These are phyloP conservation scores for Moricandia moricandioides DNA, from an alignment of 345 rosid species.

Conservation along the genomic window DNA sequence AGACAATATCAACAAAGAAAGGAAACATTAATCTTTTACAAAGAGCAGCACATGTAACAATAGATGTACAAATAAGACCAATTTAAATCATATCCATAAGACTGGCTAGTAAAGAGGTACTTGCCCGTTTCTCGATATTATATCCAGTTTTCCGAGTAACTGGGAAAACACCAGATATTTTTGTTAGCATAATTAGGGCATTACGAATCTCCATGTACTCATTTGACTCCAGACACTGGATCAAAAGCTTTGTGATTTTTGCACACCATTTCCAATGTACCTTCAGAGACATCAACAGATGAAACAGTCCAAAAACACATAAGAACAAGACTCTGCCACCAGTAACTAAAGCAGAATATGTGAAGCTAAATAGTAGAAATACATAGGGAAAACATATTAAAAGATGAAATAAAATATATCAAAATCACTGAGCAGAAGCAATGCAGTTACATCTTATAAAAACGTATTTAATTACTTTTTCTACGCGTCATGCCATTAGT, in stretches of 20 bases:
- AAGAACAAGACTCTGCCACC: conserved; percentile 16
- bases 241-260: conserved; percentile 84
- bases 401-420: conserved; percentile 3
- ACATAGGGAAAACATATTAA: conserved; percentile 1
- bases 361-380: conserved; percentile 7
- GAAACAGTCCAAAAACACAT: conserved; percentile 2
- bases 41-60: conserved; percentile 15
- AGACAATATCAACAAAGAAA: conserved; percentile 19
- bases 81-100: conserved; percentile 14
- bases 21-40: conserved; percentile 16
- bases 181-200: conserved; percentile 88
- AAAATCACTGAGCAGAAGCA: conserved; percentile 16
- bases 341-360: conserved; percentile 4
- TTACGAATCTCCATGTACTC: conserved; percentile 99
- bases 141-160: conserved; percentile 94
- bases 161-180: conserved; percentile 92
- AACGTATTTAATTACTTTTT: conserved; percentile 4
- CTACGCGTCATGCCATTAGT: background rate
- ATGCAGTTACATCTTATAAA: background rate
- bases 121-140: conserved; percentile 97
- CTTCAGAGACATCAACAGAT: conserved; percentile 45
- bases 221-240: conserved; percentile 92
- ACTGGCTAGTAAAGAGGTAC: conserved; percentile 17
- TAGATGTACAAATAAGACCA: conserved; percentile 7
- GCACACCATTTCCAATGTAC: conserved; percentile 99